These are phyloP conservation scores for Neurospora sp. DNA, from an alignment of 495 filamentous ascomycete genomes.

Conservation along the genomic window DNA sequence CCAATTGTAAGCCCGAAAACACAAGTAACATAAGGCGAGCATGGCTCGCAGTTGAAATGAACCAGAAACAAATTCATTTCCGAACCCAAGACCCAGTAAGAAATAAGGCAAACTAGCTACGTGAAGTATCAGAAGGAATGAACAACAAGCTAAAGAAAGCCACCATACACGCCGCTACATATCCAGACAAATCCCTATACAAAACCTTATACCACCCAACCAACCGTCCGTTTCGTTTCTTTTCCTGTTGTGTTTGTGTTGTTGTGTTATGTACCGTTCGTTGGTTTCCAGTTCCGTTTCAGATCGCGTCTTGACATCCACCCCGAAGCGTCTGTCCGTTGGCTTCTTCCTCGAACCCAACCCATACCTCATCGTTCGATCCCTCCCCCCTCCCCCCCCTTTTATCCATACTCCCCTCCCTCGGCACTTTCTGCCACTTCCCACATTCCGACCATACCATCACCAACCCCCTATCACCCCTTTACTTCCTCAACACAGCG, in stretches of 20 bases:
- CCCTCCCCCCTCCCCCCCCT: background rate
- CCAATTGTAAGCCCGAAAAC: background rate
- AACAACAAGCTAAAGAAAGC: background rate
- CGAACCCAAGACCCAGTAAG: background rate
- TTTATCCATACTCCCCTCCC: background rate
- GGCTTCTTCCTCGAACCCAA: background rate
- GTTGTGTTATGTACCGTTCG: background rate
- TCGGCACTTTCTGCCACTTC: background rate
- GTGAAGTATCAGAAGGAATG: background rate
- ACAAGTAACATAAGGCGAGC: background rate
- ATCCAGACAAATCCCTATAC: background rate
- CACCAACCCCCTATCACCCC: background rate
- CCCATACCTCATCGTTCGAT: background rate
- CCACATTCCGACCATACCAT: background rate
- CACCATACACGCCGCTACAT: background rate
- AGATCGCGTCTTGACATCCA: background rate
- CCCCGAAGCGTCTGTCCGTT: background rate
- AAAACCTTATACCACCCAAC: background rate
- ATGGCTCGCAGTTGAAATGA: background rate
- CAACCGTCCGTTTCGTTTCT: background rate
- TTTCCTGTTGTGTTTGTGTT: background rate
- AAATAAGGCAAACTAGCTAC: background rate
- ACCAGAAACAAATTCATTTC: background rate
- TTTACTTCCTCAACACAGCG: slow-evolving; percentile 65
- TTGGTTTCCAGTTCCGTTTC: background rate